Percentiles rank a stretch among this genome's conserved stretches.
Evolutionary conservation across 345 rosid genomes (phyloP).

Genomic region (Linum usitatissimum): DNA sequence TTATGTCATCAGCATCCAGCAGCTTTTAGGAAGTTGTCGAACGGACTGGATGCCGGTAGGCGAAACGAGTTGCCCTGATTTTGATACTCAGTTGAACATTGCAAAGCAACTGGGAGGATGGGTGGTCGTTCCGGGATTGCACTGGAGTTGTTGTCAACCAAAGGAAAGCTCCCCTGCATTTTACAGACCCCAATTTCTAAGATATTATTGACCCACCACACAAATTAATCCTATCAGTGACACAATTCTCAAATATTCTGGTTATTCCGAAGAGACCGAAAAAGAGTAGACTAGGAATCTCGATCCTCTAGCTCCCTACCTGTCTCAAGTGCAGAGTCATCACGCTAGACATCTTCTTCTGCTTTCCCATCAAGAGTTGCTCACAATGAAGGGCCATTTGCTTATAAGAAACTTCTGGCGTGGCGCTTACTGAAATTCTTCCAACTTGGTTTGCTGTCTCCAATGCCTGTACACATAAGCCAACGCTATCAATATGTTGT

Average conservation of each 20-base stretch:
- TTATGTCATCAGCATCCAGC: constrained; percentile 50
- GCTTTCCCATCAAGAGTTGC: constrained; percentile 68
- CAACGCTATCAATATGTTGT: constrained; percentile 6
- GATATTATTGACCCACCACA: no score
- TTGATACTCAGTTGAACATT: constrained; percentile 36
- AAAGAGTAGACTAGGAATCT: neutral
- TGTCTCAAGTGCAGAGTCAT: constrained; percentile 45
- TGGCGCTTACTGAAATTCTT: constrained; percentile 61
- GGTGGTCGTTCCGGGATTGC: constrained; percentile 18
- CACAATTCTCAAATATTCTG: no score
- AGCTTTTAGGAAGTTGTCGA: constrained; percentile 61
- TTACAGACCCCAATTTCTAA: neutral
- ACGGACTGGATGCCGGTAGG: constrained; percentile 59
- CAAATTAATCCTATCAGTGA: no score
- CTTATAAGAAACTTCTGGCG: constrained; percentile 66
- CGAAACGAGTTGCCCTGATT: constrained; percentile 29
- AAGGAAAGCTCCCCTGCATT: constrained; percentile 51
- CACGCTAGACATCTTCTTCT: constrained; percentile 68
- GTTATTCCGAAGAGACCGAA: neutral
- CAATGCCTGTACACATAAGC: constrained; percentile 36
- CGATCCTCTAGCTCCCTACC: constrained; percentile 27
- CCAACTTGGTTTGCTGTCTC: constrained; percentile 75
- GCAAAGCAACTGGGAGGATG: constrained; percentile 11
- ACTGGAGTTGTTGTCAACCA: constrained; percentile 24
- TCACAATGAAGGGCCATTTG: constrained; percentile 84